These are phyloP conservation scores for Populus tomentosa DNA, from an alignment of 441 rosid genomes.

Conservation along the genomic window DNA sequence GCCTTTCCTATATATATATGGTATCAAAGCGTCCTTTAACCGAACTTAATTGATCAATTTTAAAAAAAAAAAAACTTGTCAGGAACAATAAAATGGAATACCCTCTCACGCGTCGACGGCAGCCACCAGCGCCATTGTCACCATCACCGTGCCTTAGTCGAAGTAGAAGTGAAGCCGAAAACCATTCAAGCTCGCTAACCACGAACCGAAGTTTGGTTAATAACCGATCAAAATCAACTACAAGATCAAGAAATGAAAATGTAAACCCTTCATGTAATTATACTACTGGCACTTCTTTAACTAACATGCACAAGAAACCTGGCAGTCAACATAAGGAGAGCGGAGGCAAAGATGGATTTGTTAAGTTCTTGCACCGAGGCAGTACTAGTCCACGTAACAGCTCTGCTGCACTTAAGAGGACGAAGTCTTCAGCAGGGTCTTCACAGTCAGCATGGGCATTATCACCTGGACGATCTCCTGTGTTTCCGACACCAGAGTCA, in stretches of 20 bases:
- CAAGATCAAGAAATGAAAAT: conserved; percentile 41
- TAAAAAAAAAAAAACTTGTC: neutral
- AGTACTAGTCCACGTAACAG: conserved; percentile 13
- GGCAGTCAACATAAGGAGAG: neutral
- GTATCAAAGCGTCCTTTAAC: neutral
- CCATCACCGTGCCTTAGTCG: conserved; percentile 38
- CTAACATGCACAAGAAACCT: conserved; percentile 24
- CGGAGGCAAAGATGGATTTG: conserved; percentile 29
- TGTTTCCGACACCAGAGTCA: conserved; percentile 24
- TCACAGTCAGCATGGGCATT: conserved; percentile 75
- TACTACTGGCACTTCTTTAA: conserved; percentile 8
- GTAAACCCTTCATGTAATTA: conserved; percentile 1
- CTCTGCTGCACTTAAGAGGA: conserved; percentile 12
- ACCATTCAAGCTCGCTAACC: conserved; percentile 19
- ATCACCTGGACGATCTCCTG: conserved; percentile 52
- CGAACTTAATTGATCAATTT: neutral
- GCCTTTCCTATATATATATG: too few species aligned
- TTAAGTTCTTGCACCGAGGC: conserved; percentile 37
- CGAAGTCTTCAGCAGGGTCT: conserved; percentile 16
- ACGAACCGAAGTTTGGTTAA: conserved; percentile 28
- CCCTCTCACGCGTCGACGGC: conserved; percentile 20
- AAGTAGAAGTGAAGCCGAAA: conserved; percentile 44
- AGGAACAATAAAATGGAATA: conserved; percentile 20
- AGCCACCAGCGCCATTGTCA: conserved; percentile 15
- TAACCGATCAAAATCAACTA: conserved; percentile 52